phyloP scores from a whole-genome alignment of 2,329 filamentous ascomycete species.

The Rosellinia necatrix region DNA sequence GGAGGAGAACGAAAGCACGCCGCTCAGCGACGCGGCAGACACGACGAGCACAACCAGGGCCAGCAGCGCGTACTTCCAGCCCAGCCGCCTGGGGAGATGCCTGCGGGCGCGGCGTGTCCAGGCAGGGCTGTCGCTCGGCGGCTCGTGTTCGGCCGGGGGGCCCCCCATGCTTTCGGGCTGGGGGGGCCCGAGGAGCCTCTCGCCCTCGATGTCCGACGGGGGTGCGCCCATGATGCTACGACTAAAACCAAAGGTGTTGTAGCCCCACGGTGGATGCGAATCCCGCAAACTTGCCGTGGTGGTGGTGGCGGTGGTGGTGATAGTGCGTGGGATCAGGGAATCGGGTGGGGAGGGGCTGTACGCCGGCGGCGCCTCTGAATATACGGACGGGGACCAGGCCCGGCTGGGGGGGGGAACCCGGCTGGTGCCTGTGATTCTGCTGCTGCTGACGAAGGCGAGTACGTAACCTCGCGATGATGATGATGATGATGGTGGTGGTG shows the following conservation, averaged over 20 bases:
- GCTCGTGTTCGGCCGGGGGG: conserved; percentile 36
- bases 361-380: conserved; percentile 53
- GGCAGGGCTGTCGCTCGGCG: conserved; percentile 21
- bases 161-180: conserved; percentile 54
- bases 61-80: conserved; percentile 37
- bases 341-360: conserved; percentile 52
- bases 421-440: conserved; percentile 31
- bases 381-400: conserved; percentile 37
- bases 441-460: conserved; percentile 37
- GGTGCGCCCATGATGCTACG: conserved; percentile 49
- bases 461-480: too few species aligned
- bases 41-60: conserved; percentile 39
- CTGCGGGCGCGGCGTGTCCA: conserved; percentile 37
- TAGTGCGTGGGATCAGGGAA: conserved; percentile 22
- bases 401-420: conserved; percentile 24
- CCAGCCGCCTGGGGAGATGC: conserved; percentile 38
- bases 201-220: conserved; percentile 49
- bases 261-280: conserved; percentile 44
- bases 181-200: conserved; percentile 47
- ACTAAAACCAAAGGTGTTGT: conserved; percentile 49
- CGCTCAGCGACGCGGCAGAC: conserved; percentile 39
- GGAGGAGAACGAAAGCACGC: conserved; percentile 24
- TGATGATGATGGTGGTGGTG: too few species aligned
- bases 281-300: too few species aligned
- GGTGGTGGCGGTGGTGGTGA: conserved; percentile 12